Evolutionary conservation across 352 stramenopile genomes (phyloP).

Genomic region (Pythium grandisporangium): DNA sequence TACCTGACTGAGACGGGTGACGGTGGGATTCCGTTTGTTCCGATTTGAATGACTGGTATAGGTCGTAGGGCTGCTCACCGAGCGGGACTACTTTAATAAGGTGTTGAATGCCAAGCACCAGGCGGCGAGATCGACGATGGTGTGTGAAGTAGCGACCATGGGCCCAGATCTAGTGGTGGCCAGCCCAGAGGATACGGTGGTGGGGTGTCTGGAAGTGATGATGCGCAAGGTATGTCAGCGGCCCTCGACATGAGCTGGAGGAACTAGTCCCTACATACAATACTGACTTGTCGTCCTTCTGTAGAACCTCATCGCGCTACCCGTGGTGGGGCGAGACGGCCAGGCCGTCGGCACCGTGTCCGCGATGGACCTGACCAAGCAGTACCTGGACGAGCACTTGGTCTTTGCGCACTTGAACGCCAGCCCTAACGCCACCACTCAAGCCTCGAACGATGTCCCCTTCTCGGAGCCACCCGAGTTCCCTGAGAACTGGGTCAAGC

Average conservation of each 20-base stretch:
- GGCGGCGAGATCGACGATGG: constrained; percentile 15
- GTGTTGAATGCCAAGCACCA: constrained; percentile 22
- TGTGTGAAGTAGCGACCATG: constrained; percentile 27
- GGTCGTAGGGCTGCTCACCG: constrained; percentile 31
- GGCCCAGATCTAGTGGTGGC: constrained; percentile 23
- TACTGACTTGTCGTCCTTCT: too few relatives aligned
- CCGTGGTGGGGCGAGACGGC: constrained; percentile 28
- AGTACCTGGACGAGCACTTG: constrained; percentile 16
- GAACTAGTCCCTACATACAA: too few relatives aligned
- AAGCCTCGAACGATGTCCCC: not conserved
- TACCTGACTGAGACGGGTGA: too few relatives aligned
- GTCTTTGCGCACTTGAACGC: not conserved
- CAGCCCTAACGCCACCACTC: too few relatives aligned
- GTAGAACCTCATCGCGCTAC: constrained; percentile 22
- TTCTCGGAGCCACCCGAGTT: constrained; percentile 25
- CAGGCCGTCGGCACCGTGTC: constrained; percentile 24
- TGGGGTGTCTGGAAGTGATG: constrained; percentile 29
- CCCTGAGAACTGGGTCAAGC: constrained; percentile 17
- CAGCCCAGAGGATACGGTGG: constrained; percentile 25
- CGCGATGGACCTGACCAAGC: constrained; percentile 21
- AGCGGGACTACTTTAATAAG: constrained; percentile 37
- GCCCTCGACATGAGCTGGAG: too few relatives aligned
- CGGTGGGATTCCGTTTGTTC: too few relatives aligned
- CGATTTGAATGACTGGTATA: not conserved
- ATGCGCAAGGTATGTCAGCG: constrained; percentile 18